A percentile compares a stretch with the other conserved stretches of the same genome.
phyloP scores from a whole-genome alignment of 495 filamentous ascomycete genomes.

The Hyaloscypha hepaticicola region DNA sequence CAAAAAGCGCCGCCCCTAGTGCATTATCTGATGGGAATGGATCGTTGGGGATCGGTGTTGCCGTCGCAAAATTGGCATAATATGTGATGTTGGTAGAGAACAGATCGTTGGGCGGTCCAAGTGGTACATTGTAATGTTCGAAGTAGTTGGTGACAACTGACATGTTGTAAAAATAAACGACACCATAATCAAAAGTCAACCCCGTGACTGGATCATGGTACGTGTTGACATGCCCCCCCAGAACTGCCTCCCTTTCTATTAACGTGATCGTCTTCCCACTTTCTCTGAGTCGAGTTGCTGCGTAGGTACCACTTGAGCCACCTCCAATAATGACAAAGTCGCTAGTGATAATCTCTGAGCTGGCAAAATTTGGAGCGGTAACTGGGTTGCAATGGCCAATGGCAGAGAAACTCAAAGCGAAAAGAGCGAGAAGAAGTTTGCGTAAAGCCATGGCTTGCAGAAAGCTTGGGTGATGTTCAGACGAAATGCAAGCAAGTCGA shows the following conservation, averaged over 20 bases:
- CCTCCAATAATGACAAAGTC: constrained; percentile 54
- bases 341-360: constrained; percentile 10
- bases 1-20: background rate
- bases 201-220: constrained; percentile 32
- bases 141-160: constrained; percentile 45
- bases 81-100: background rate
- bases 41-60: background rate
- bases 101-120: background rate
- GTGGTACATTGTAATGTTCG: constrained; percentile 38
- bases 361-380: too few relatives aligned
- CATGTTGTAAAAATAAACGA: constrained; percentile 17
- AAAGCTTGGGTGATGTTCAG: too few relatives aligned
- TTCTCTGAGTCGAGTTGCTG: constrained; percentile 44
- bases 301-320: constrained; percentile 47
- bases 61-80: constrained; percentile 12
- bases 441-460: too few relatives aligned
- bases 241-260: constrained; percentile 41
- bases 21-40: background rate
- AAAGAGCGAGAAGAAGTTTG: too few relatives aligned
- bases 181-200: constrained; percentile 15
- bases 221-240: constrained; percentile 52
- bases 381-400: too few relatives aligned
- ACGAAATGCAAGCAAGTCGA: too few relatives aligned
- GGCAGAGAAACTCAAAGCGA: too few relatives aligned
- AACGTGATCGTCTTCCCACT: constrained; percentile 42